phyloP scores from a whole-genome alignment of 805 yeast genomes.

The Scheffersomyces spartinae region DNA sequence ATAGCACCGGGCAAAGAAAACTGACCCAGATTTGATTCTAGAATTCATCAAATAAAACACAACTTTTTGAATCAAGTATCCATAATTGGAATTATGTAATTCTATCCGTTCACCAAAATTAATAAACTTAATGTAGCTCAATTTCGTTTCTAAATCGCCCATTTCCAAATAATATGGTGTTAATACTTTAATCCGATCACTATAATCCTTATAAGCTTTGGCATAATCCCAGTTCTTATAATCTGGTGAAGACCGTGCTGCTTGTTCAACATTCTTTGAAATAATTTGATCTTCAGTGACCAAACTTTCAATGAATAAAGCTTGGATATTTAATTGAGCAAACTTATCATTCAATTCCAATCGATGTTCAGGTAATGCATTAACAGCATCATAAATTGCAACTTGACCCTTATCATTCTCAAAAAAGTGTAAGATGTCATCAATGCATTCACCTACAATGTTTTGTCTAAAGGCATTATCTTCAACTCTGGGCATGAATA shows the following conservation, averaged over 20 bases:
- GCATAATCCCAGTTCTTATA: constrained; percentile 65
- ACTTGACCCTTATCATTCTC: constrained; percentile 78
- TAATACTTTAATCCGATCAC: constrained; percentile 56
- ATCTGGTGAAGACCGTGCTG: constrained; percentile 83
- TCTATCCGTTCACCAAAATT: constrained; percentile 83
- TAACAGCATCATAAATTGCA: constrained; percentile 93
- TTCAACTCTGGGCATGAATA: constrained; percentile 17
- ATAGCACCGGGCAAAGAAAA: constrained; percentile 74
- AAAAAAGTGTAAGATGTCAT: constrained; percentile 63
- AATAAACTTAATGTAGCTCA: constrained; percentile 74
- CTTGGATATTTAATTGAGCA: constrained; percentile 50
- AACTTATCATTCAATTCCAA: constrained; percentile 43
- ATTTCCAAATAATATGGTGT: constrained; percentile 66
- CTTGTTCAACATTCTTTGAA: constrained; percentile 59
- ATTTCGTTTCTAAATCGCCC: constrained; percentile 34
- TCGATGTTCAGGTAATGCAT: constrained; percentile 66
- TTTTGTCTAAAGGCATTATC: constrained; percentile 43
- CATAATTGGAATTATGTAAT: constrained; percentile 71
- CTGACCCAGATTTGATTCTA: constrained; percentile 75
- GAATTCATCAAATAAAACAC: constrained; percentile 89
- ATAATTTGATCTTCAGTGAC: constrained; percentile 64
- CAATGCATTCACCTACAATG: constrained; percentile 51
- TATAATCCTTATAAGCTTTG: constrained; percentile 68
- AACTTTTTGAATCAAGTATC: constrained; percentile 82
- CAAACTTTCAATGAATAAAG: constrained; percentile 78